Evolutionary conservation across 2,329 filamentous ascomycete species (phyloP).

Genomic region (Penicillium nordicum): DNA sequence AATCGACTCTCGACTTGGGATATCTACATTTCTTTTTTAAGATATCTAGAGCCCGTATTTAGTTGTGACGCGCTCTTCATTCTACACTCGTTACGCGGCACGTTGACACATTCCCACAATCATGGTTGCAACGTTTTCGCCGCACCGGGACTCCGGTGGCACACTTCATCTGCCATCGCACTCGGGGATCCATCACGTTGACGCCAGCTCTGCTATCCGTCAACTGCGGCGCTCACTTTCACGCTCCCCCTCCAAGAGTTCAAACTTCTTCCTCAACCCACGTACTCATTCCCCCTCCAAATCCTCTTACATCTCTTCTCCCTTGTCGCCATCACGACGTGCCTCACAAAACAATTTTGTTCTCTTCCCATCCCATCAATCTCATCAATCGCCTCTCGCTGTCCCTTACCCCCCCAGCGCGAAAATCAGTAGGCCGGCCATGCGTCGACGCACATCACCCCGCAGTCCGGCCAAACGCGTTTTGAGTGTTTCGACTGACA

Average conservation of each 20-base stretch:
- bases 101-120: slow-evolving; percentile 22
- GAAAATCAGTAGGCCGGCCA: slow-evolving; percentile 52
- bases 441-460: slow-evolving; percentile 63
- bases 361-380: slow-evolving; percentile 44
- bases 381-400: slow-evolving; percentile 53
- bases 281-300: slow-evolving; percentile 52
- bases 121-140: slow-evolving; percentile 50
- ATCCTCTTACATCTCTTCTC: slow-evolving; percentile 48
- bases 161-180: slow-evolving; percentile 85
- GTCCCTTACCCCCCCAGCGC: slow-evolving; percentile 65
- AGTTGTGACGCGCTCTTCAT: slow-evolving; percentile 11
- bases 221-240: slow-evolving; percentile 84
- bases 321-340: slow-evolving; percentile 57
- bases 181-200: slow-evolving; percentile 75
- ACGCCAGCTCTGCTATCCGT: slow-evolving; percentile 76
- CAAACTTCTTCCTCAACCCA: slow-evolving; percentile 62
- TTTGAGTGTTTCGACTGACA: slow-evolving; percentile 66
- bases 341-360: slow-evolving; percentile 54
- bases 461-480: slow-evolving; percentile 79
- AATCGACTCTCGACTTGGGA: neutral
- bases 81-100: slow-evolving; percentile 17
- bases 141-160: slow-evolving; percentile 59
- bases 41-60: neutral
- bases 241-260: slow-evolving; percentile 81
- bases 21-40: neutral